Conservation (phyloP, 345 rosid genomes). For the Moricandia moricandioides region DNA sequence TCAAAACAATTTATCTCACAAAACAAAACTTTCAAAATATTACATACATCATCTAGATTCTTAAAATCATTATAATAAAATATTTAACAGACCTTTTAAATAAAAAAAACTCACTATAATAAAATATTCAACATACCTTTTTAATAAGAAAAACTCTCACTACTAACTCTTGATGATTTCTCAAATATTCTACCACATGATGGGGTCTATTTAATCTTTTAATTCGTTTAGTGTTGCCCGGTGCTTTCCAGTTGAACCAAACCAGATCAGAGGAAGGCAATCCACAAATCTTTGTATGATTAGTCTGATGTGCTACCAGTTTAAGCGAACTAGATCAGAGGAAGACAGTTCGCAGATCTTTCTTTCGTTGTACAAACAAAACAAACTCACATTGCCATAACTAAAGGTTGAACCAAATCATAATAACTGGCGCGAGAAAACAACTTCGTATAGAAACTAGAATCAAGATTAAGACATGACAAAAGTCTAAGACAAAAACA, state of each 20-base stretch:
- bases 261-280: too few relatives aligned
- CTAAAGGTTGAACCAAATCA: not conserved
- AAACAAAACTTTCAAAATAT: too few relatives aligned
- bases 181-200: too few relatives aligned
- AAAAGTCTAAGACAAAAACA: slow-evolving; percentile 18
- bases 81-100: too few relatives aligned
- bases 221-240: not conserved
- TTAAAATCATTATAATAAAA: too few relatives aligned
- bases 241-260: not conserved
- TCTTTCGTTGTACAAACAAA: not conserved
- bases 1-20: too few relatives aligned
- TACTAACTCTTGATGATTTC: too few relatives aligned
- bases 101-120: too few relatives aligned
- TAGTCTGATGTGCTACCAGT: not conserved
- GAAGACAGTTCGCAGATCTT: not conserved
- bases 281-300: too few relatives aligned
- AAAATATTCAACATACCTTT: too few relatives aligned
- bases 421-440: not conserved
- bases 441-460: not conserved
- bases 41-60: too few relatives aligned
- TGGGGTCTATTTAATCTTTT: not conserved
- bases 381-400: not conserved
- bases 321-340: not conserved
- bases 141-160: too few relatives aligned
- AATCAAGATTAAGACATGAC: not conserved